Evolutionary conservation across 2,329 filamentous ascomycete genomes (phyloP), one percentile per base, ranked within the genome.

Genomic region (Neocatenulostroma microsporum): DNA sequence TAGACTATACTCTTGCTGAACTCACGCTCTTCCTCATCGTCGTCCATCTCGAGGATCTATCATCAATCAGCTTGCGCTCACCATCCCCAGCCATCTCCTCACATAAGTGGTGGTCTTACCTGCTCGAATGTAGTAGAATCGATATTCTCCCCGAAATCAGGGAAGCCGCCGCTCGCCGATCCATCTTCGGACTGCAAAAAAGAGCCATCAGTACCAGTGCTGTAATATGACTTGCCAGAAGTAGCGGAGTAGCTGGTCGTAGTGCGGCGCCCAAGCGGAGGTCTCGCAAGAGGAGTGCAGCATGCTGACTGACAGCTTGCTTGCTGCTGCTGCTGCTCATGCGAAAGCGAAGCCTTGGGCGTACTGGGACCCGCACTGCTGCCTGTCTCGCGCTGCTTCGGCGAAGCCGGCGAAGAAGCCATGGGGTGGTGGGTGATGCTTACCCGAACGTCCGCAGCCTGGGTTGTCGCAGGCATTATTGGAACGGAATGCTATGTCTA

Each of bases 41-140:
- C 91, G 61, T 98, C 91, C 89, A 98, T 95, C 64, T 96, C 91
- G 45, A 96, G 76, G 60, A 98, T 96, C 55, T 58, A 24, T 13
- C 17, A 11, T 18, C 28, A 30, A 10, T 30, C 15, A 7, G n/a
- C 25, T 24, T 35, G 6, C 21, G 11, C 3, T 11, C 6, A 11
- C 14, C 17, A 17, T 20, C 13, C n/a, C 11, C 19, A 12, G 11
- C 14, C 5, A 14, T 12, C n/a, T 32, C 17, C n/a, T 34, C n/a
- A n/a, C n/a, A n/a, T n/a, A 12, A 14, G 13, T 13, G 23, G 28
- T 21, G 10, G 3, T 35, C 37, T 39, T 37, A 57, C 55, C 69
- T 96, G 91, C 53, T 81, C 79, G 55, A 98, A 98, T 39, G 87
- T 94, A 37, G 64, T 60, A 43, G 70, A 66, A 61, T 96, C 89